Evolutionary conservation across 352 stramenopile species (phyloP).

Genomic region (Phytophthora agathidicida): DNA sequence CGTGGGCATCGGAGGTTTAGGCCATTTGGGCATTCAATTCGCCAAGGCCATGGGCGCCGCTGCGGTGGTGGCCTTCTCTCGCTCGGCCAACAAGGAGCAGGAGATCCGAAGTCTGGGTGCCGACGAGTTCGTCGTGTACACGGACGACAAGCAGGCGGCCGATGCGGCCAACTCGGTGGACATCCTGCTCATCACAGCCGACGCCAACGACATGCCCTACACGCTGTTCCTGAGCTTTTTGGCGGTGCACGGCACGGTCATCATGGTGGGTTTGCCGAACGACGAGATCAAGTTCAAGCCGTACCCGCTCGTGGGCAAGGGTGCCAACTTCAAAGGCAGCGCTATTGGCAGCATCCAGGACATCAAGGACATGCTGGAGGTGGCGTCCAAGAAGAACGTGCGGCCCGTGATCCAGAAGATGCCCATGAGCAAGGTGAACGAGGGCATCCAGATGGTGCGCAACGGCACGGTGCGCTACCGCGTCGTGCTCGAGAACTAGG

Average conservation of each 20-base stretch:
- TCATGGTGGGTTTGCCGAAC: conserved; percentile 74
- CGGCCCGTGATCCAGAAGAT: conserved; percentile 59
- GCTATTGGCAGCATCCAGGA: conserved; percentile 51
- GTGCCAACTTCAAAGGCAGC: conserved; percentile 56
- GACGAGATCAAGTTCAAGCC: conserved; percentile 63
- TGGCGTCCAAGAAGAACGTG: conserved; percentile 84
- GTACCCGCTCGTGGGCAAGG: conserved; percentile 47
- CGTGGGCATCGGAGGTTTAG: conserved; percentile 83
- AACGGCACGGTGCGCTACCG: conserved; percentile 49
- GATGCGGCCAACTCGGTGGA: conserved; percentile 46
- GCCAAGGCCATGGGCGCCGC: conserved; percentile 62
- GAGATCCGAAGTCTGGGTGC: conserved; percentile 59
- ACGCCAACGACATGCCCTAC: conserved; percentile 60
- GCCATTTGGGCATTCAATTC: conserved; percentile 88
- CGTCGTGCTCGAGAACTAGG: conserved; percentile 33
- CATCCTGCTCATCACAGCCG: conserved; percentile 73
- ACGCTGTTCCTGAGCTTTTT: conserved; percentile 63
- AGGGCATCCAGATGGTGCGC: conserved; percentile 50
- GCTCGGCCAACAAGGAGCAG: conserved; percentile 64
- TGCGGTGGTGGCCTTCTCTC: conserved; percentile 70
- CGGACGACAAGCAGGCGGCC: conserved; percentile 41
- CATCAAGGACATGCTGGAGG: conserved; percentile 88
- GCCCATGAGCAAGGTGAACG: conserved; percentile 56
- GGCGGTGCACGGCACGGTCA: conserved; percentile 52
- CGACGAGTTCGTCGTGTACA: conserved; percentile 62